These are phyloP conservation scores for Nicotiana knightiana DNA, from an alignment of 257 asterid genomes.

Conservation along the genomic window DNA sequence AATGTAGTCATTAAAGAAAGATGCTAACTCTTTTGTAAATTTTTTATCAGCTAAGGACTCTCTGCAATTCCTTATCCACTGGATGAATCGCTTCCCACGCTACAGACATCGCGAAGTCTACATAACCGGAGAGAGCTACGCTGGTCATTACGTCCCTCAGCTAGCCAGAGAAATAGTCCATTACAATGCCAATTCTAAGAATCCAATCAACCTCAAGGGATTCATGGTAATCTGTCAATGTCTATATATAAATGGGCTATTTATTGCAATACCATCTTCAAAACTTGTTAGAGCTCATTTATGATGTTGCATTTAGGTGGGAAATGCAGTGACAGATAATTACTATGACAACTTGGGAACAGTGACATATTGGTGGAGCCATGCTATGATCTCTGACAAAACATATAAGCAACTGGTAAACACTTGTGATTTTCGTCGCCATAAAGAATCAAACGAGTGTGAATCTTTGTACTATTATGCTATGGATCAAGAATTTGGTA, in stretches of 20 bases:
- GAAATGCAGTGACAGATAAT: slow-evolving; percentile 90
- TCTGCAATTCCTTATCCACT: slow-evolving; percentile 56
- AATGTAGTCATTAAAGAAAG: background rate
- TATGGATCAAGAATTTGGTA: slow-evolving; percentile 91
- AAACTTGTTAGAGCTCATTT: background rate
- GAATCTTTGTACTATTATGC: slow-evolving; percentile 83
- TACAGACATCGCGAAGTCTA: slow-evolving; percentile 62
- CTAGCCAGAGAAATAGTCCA: slow-evolving; percentile 59
- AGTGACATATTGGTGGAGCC: slow-evolving; percentile 98
- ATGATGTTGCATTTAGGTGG: slow-evolving; percentile 41
- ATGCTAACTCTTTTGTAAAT: background rate
- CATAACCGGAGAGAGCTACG: slow-evolving; percentile 87
- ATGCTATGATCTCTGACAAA: slow-evolving; percentile 94
- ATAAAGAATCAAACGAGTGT: slow-evolving; percentile 70
- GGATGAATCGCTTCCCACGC: slow-evolving; percentile 86
- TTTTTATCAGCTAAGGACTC: slow-evolving; percentile 66
- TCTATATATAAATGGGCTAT: too few relatives aligned
- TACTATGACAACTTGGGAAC: slow-evolving; percentile 91
- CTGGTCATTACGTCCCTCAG: slow-evolving; percentile 95
- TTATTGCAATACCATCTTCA: background rate
- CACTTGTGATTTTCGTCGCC: slow-evolving; percentile 66
- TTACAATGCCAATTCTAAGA: slow-evolving; percentile 41
- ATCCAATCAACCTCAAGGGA: slow-evolving; percentile 66
- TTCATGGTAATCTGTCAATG: slow-evolving; percentile 55
- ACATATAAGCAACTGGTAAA: slow-evolving; percentile 66